Conservation (phyloP, 2,329 filamentous ascomycete genomes). For the Karstenula rhodostoma region DNA sequence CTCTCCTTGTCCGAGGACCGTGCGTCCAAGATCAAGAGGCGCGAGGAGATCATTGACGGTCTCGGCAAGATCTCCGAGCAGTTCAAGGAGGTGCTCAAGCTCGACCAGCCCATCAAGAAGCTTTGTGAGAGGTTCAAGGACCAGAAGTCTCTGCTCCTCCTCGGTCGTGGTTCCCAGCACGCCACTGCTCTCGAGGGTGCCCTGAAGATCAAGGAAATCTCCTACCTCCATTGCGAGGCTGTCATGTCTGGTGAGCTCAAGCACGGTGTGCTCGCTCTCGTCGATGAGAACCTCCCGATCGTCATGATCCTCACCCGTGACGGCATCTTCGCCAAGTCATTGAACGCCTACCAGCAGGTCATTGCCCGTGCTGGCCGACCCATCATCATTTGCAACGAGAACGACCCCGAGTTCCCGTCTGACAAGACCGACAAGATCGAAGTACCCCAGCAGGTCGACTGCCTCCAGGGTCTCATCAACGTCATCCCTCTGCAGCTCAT, state of each 20-base stretch:
- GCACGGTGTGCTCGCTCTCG: conserved; percentile 95
- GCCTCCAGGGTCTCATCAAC: conserved; percentile 95
- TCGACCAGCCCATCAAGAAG: conserved; percentile 93
- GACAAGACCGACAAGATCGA: conserved; percentile 96
- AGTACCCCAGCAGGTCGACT: conserved; percentile 94
- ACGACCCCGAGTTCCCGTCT: conserved; percentile 86
- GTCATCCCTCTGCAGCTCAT: conserved; percentile 98
- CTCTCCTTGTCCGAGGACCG: conserved; percentile 96
- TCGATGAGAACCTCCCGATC: conserved; percentile 98
- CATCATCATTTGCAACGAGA: conserved; percentile 96
- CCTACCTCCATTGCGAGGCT: conserved; percentile 98
- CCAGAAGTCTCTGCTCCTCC: conserved; percentile 92
- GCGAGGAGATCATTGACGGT: conserved; percentile 96
- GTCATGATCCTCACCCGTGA: conserved; percentile 99
- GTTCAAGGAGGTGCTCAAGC: conserved; percentile 89
- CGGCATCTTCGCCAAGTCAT: conserved; percentile 96
- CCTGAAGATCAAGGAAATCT: conserved; percentile 99
- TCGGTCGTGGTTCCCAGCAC: conserved; percentile 95
- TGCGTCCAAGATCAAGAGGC: conserved; percentile 88
- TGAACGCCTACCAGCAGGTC: conserved; percentile 99
- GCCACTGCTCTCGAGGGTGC: conserved; percentile 96
- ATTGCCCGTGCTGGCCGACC: conserved; percentile 95
- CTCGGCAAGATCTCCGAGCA: conserved; percentile 86
- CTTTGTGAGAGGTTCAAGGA: conserved; percentile 95
- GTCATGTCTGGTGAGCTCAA: conserved; percentile 99